phyloP scores from a whole-genome alignment of 257 asterid species.

The Plantago ovata region DNA sequence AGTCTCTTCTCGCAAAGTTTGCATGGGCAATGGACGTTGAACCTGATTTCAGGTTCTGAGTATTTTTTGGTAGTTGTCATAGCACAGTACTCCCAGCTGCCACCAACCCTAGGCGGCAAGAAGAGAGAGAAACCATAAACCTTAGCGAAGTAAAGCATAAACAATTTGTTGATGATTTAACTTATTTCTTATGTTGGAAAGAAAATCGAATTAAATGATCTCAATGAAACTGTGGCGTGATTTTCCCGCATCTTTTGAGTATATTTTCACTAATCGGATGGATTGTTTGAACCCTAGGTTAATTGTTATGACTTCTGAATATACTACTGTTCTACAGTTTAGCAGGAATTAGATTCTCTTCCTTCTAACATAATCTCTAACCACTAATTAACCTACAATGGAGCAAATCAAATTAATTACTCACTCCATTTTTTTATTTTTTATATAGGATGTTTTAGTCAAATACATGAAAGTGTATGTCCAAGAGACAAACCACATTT shows the following conservation, averaged over 20 bases:
- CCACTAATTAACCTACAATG: no score
- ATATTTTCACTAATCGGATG: slow-evolving; percentile 15
- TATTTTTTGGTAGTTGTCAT: slow-evolving; percentile 17
- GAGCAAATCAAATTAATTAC: no score
- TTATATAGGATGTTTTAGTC: no score
- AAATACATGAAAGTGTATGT: no score
- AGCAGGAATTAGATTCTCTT: no score
- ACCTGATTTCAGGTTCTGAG: slow-evolving; percentile 79
- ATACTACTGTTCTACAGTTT: no score
- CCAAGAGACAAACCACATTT: no score
- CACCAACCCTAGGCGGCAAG: not conserved
- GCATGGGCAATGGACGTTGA: slow-evolving; percentile 98
- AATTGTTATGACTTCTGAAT: no score
- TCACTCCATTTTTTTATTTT: no score
- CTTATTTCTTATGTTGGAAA: slow-evolving; percentile 24
- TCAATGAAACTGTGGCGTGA: slow-evolving; percentile 31
- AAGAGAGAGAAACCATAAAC: slow-evolving; percentile 17
- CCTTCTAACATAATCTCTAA: no score
- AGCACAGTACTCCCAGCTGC: no score
- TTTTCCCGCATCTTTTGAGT: slow-evolving; percentile 23
- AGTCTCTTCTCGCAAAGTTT: slow-evolving; percentile 87
- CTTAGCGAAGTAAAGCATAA: slow-evolving; percentile 13
- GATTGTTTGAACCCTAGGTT: slow-evolving; percentile 8
- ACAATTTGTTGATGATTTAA: slow-evolving; percentile 18
- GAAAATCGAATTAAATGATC: slow-evolving; percentile 28